Evolutionary conservation across 2,329 filamentous ascomycete species (phyloP), one percentile per base, ranked within the genome.

Genomic region (Aspergillus melleus): DNA sequence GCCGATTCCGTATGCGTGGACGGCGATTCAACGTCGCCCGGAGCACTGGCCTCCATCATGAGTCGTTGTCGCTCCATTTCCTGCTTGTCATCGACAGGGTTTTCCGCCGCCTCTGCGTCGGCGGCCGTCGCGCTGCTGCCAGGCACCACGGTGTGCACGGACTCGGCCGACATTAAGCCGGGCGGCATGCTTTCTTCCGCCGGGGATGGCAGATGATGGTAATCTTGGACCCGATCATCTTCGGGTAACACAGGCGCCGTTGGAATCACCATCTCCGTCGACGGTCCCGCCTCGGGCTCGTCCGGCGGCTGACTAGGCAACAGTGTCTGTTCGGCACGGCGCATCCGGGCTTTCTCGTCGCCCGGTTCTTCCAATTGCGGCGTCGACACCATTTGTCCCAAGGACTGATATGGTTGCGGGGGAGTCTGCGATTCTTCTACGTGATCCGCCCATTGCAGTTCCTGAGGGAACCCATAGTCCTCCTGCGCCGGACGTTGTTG

Each of bases 311-410:
- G 88, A 70, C 92, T 96, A 2, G 94, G 94, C 22, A 97, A 77
- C 5, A 97, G 79, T 51, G 88, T 85, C 65, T 89, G 85, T 76
- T 97, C 93, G 46, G 91, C 92, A 60, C 86, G 86, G 51, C 88
- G 86, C 60, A 95, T 78, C 52, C 88, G 87, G 61, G 96, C 89
- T 75, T 97, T 97, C 64, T 98, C 95, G 12, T 89, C 87, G 32
- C 92, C 78, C 4, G 79, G 82, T 61, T 84, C 84, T 57, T 91
- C 87, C 72, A 66, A 85, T 83, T 57, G 82, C 74, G 54, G 84
- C 77, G 64, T 80, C 69, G 71, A 67, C 16, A 72, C 49, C 61
- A 69, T 67, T 10, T 66, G 64, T 16, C 66, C 68, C 3, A 64
- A 59, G 1, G 66, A 62, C 26, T 66, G 68, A 49, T 67, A 69